phyloP scores from a whole-genome alignment of 2,329 filamentous ascomycete species.

The Dactylellina cionopaga region DNA sequence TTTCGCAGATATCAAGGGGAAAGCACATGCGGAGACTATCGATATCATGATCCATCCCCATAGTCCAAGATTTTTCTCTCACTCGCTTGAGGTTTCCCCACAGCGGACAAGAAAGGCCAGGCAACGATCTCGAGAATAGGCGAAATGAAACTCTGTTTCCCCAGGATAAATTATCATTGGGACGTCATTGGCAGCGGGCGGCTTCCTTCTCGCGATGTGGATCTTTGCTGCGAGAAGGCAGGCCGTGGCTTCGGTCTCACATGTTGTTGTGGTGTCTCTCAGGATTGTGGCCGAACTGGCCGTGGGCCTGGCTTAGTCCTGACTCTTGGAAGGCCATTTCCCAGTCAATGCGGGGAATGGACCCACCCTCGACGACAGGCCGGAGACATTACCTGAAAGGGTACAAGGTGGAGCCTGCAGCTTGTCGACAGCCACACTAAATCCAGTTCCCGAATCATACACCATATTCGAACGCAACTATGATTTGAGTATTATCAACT shows the following conservation, averaged over 20 bases:
- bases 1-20: conserved; percentile 28
- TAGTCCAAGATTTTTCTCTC: not conserved
- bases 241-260: conserved; percentile 48
- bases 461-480: conserved; percentile 13
- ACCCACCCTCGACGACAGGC: conserved; percentile 21
- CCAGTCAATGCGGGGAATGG: conserved; percentile 43
- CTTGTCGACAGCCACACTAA: conserved; percentile 21
- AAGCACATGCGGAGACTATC: conserved; percentile 50
- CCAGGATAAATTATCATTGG: conserved; percentile 5
- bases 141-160: conserved; percentile 38
- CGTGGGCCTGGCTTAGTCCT: conserved; percentile 1
- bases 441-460: conserved; percentile 38
- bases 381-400: conserved; percentile 40
- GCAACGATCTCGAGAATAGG: not conserved
- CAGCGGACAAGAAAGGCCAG: not conserved
- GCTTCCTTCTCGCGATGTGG: conserved; percentile 18
- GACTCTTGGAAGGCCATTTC: conserved; percentile 1
- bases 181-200: conserved; percentile 22
- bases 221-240: conserved; percentile 8
- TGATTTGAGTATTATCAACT: conserved; percentile 20
- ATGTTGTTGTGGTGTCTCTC: conserved; percentile 43
- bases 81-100: not conserved
- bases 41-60: not conserved
- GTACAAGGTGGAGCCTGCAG: conserved; percentile 1
- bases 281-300: conserved; percentile 25